Percentiles rank a stretch among this genome's conserved stretches.
Evolutionary conservation across 164 flowering plant species (phyloP).

Genomic region (Euptelea pleiosperma): DNA sequence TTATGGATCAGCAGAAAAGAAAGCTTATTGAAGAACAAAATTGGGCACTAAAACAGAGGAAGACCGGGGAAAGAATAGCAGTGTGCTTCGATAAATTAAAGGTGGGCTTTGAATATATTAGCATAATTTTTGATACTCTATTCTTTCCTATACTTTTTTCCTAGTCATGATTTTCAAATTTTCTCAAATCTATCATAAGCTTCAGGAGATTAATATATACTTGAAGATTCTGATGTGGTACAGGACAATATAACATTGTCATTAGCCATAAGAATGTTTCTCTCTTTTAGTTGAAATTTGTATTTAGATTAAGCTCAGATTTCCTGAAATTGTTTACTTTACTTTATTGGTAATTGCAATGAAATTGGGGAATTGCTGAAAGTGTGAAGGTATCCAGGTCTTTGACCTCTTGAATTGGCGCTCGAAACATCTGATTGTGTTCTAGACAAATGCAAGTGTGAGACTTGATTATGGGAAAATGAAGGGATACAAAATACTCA

Average conservation of each 20-base stretch:
- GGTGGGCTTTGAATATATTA: slow-evolving; percentile 37
- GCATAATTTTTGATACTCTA: neutral
- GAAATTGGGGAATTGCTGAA: too few relatives aligned
- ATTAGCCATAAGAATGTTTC: too few relatives aligned
- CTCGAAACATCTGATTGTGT: neutral
- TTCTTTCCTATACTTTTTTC: neutral
- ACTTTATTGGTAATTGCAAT: too few relatives aligned
- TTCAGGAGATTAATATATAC: neutral
- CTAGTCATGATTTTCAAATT: neutral
- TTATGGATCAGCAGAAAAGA: slow-evolving; percentile 67
- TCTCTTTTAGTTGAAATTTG: too few relatives aligned
- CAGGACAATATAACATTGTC: too few relatives aligned
- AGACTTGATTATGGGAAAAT: neutral
- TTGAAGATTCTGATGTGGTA: neutral
- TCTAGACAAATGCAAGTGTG: neutral
- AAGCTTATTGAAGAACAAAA: slow-evolving; percentile 50
- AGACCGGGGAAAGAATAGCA: slow-evolving; percentile 60
- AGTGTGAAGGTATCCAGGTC: too few relatives aligned
- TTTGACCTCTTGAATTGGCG: neutral
- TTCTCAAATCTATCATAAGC: neutral
- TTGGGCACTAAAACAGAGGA: slow-evolving; percentile 65
- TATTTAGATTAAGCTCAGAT: too few relatives aligned
- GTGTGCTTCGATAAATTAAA: slow-evolving; percentile 56
- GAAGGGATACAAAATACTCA: neutral
- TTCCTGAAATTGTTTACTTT: too few relatives aligned